Base-by-base conservation (phyloP, 345 rosid genomes). In the Eucalyptus victrix region DNA sequence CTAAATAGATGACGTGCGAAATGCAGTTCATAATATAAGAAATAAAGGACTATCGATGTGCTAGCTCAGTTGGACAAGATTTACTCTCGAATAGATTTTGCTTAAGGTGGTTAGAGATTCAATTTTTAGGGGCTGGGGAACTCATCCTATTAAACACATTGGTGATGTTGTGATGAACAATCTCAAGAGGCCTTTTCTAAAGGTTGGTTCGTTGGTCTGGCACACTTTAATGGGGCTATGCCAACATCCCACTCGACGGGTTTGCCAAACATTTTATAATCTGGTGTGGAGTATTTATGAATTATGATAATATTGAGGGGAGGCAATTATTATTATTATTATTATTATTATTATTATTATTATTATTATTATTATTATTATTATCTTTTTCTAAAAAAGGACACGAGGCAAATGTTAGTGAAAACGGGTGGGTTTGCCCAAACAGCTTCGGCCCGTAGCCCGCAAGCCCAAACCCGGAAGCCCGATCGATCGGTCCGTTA, bases 181-280 rank as follows among this genome's bases (percentile, higher is more conserved):
- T 34, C 13, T 37, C 24, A 34, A 19, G 80, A 6, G 18, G 13
- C 24, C 13, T 9, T 9, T 34, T 34, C 4, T 34, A 0, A 21
- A 34, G 44, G 44, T 18, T 2, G 6, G 26, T 69, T 4, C 1
- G 1, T 34, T 6, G 12, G 6, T 18, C 0, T 3, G 7, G 44
- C 9, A 19, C 24, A 17, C 42, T 3, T 5, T 13, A 7, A 34
- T 5, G 14, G 44, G 24, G 4, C 3, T 21, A 0, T 0, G 7
- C 4, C 1, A 30, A 34, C 44, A 19, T 34, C 2, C 1, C 24
- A 18, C 80, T 69, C 0, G 13, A 11, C 0, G 1, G 13, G 6
- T 34, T 0, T 5, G 0, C 26, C 6, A 0, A 18, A 18, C 14
- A 69, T 69, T 18, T 2, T 34, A 6, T 6, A 4, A 18, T 11